Evolutionary conservation across 1,284 basidiomycete species (phyloP).

Genomic region (Chalciporus sp.): DNA sequence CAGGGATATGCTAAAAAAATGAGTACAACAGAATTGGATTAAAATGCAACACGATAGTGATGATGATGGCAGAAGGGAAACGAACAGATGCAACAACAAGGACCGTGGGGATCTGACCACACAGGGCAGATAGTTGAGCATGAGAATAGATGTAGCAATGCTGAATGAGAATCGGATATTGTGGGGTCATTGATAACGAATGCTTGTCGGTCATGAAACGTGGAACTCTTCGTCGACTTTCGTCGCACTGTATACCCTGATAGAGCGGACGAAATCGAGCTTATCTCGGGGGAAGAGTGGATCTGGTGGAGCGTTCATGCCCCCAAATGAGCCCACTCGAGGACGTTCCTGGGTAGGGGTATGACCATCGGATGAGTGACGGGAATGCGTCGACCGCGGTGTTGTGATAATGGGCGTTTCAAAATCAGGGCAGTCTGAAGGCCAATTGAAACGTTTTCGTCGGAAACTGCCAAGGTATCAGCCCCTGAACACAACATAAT

Average conservation of each 20-base stretch:
- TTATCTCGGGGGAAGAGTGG: conserved; percentile 39
- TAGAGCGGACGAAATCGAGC: conserved; percentile 54
- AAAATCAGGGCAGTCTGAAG: conserved; percentile 29
- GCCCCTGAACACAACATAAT: conserved; percentile 1
- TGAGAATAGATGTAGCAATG: conserved; percentile 1
- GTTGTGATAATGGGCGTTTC: conserved; percentile 20
- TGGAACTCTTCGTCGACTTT: conserved; percentile 33
- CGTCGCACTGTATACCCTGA: conserved; percentile 57
- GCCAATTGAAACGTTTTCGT: conserved; percentile 63
- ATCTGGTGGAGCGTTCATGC: conserved; percentile 17
- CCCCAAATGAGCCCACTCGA: conserved; percentile 5
- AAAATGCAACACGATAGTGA: conserved; percentile 1
- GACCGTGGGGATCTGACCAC: conserved; percentile 22
- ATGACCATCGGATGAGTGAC: conserved; percentile 18
- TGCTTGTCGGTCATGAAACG: conserved; percentile 18
- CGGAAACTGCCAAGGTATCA: conserved; percentile 50
- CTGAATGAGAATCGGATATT: neutral
- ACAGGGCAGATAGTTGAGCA: conserved; percentile 10
- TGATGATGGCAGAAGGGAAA: neutral
- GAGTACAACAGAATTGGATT: conserved; percentile 19
- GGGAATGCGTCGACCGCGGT: conserved; percentile 25
- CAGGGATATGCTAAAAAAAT: conserved; percentile 1
- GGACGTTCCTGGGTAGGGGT: conserved; percentile 6
- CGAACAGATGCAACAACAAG: conserved; percentile 11
- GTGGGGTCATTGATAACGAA: neutral